phyloP scores from a whole-genome alignment of 2,329 filamentous ascomycete genomes.

The Daldinia sp. region DNA sequence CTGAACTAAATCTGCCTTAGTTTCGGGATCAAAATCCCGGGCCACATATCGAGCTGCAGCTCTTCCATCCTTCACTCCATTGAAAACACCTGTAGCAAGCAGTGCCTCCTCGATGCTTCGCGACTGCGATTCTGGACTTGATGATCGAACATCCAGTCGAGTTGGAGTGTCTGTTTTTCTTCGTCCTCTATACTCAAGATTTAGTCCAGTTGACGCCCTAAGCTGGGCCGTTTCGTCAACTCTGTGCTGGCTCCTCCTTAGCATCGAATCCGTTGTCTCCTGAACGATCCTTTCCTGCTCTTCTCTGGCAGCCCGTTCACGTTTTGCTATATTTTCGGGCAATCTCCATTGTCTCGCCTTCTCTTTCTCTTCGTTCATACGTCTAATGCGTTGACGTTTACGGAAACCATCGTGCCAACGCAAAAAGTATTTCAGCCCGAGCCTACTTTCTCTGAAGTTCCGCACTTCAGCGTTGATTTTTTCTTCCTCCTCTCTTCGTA shows the following conservation, averaged over 20 bases:
- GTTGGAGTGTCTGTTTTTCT: conserved; percentile 12
- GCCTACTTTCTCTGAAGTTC: conserved; percentile 62
- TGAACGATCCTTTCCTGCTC: conserved; percentile 41
- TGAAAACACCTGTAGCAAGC: conserved; percentile 49
- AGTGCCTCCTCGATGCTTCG: conserved; percentile 49
- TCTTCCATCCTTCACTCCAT: conserved; percentile 46
- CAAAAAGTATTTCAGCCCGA: conserved; percentile 68
- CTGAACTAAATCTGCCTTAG: conserved; percentile 29
- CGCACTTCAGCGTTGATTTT: conserved; percentile 60
- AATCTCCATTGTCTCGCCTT: conserved; percentile 61
- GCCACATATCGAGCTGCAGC: conserved; percentile 46
- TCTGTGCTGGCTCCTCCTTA: conserved; percentile 40
- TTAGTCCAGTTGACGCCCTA: conserved; percentile 38
- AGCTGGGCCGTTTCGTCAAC: conserved; percentile 38
- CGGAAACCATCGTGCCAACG: conserved; percentile 65
- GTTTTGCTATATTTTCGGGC: conserved; percentile 47
- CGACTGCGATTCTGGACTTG: conserved; percentile 26
- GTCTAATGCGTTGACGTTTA: conserved; percentile 61
- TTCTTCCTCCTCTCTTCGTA: conserved; percentile 62
- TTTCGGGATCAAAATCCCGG: conserved; percentile 36
- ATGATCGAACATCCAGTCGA: not conserved
- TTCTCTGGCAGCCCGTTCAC: conserved; percentile 42
- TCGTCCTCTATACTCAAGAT: not conserved
- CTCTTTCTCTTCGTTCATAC: conserved; percentile 65
- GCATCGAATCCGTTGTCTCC: conserved; percentile 46